These are phyloP conservation scores for Fusarium nisikadoi DNA, from an alignment of 2,329 filamentous ascomycete genomes.

Conservation along the genomic window DNA sequence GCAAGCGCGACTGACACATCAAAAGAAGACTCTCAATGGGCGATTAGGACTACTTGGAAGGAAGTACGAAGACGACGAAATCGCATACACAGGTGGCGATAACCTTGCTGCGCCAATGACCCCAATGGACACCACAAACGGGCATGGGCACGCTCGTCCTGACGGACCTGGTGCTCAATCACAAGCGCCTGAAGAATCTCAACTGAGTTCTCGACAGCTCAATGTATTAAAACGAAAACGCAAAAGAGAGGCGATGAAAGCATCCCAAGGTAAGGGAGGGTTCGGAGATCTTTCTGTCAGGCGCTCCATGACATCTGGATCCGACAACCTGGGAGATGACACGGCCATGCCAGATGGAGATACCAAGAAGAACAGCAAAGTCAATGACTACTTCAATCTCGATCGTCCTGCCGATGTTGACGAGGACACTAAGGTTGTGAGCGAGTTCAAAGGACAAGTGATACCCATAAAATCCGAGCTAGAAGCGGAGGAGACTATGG, in stretches of 20 bases:
- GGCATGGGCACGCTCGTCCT: conserved; percentile 47
- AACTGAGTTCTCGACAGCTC: conserved; percentile 89
- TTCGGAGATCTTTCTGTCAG: conserved; percentile 86
- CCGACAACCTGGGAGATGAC: conserved; percentile 71
- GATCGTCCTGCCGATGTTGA: conserved; percentile 82
- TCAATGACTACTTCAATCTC: conserved; percentile 88
- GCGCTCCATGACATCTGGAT: conserved; percentile 68
- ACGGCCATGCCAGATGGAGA: conserved; percentile 63
- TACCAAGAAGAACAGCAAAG: conserved; percentile 70
- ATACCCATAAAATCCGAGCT: conserved; percentile 87
- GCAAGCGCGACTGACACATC: conserved; percentile 80
- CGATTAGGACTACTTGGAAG: conserved; percentile 87
- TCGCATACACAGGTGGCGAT: conserved; percentile 67
- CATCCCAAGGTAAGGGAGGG: conserved; percentile 84
- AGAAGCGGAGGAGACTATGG: conserved; percentile 78
- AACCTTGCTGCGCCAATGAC: conserved; percentile 54
- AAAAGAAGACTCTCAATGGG: conserved; percentile 87
- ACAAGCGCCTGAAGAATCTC: conserved; percentile 69
- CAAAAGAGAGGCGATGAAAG: conserved; percentile 88
- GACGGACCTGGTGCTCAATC: conserved; percentile 54
- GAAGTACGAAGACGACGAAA: conserved; percentile 84
- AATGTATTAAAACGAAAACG: conserved; percentile 95
- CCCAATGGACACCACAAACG: conserved; percentile 55
- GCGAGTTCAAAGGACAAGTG: conserved; percentile 90
- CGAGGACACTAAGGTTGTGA: conserved; percentile 91